phyloP scores from a whole-genome alignment of 23 red algal species.

The Gracilaria caudata region DNA sequence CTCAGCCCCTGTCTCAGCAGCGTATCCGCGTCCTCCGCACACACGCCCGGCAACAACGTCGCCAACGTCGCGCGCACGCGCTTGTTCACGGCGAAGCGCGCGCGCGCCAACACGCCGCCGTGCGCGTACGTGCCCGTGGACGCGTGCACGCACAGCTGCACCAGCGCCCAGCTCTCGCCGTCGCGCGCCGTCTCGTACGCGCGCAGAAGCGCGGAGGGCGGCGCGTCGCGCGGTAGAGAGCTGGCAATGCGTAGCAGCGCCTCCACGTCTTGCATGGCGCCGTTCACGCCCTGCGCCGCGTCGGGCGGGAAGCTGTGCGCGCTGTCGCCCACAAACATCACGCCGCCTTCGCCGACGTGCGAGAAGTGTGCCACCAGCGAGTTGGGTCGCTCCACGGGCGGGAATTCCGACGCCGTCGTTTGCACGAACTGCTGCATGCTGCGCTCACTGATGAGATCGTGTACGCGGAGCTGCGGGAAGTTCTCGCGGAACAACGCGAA shows the following conservation, averaged over 20 bases:
- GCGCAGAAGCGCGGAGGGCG: too few relatives aligned
- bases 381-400: not conserved
- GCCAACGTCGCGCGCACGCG: slow-evolving; percentile 1
- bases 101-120: not conserved
- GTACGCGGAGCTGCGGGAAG: slow-evolving; percentile 13
- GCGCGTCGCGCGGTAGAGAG: too few relatives aligned
- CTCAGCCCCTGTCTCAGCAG: slow-evolving; percentile 6
- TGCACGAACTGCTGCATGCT: not conserved
- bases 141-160: not conserved
- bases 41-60: not conserved
- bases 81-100: slow-evolving; percentile 5
- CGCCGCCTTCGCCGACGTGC: not conserved
- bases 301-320: slow-evolving; percentile 22
- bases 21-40: not conserved
- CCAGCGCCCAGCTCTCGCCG: not conserved
- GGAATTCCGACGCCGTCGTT: not conserved
- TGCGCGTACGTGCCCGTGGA: not conserved
- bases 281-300: not conserved
- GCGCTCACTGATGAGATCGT: not conserved
- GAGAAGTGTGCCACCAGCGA: slow-evolving; percentile 1
- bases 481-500: not conserved
- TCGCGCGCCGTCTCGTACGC: too few relatives aligned
- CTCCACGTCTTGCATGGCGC: slow-evolving; percentile 2
- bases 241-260: not conserved
- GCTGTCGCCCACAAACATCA: slow-evolving; percentile 4